These are phyloP conservation scores for Alternaria atra DNA, from an alignment of 2,329 filamentous ascomycete genomes.

Conservation along the genomic window DNA sequence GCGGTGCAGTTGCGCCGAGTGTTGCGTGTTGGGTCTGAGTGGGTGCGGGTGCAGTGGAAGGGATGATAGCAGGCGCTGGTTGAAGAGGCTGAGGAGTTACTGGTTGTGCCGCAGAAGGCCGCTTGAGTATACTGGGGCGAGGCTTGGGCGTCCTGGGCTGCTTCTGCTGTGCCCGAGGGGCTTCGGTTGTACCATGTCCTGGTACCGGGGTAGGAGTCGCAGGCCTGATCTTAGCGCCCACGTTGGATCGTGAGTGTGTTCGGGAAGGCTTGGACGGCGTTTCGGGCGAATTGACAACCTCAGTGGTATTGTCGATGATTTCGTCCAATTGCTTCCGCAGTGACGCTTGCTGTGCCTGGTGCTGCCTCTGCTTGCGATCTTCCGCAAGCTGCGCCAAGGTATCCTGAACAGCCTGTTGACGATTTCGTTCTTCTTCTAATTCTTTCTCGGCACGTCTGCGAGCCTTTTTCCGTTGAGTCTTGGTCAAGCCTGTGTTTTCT, in stretches of 20 bases:
- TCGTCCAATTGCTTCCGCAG: conserved; percentile 4
- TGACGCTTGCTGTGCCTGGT: neutral
- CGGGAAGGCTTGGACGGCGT: conserved; percentile 14
- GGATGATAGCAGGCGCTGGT: neutral
- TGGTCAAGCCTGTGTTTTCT: conserved; percentile 23
- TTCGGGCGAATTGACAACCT: conserved; percentile 1
- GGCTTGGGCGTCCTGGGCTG: conserved; percentile 23
- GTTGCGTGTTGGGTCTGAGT: conserved; percentile 13
- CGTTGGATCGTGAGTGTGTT: conserved; percentile 36
- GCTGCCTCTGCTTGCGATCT: conserved; percentile 13
- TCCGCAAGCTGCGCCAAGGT: conserved; percentile 13
- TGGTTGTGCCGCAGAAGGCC: conserved; percentile 20
- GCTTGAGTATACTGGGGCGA: conserved; percentile 18
- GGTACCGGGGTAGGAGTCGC: conserved; percentile 19
- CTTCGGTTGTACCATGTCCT: neutral
- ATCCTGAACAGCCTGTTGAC: conserved; percentile 19
- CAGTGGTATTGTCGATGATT: neutral
- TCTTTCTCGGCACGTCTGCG: conserved; percentile 38
- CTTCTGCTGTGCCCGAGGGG: conserved; percentile 15
- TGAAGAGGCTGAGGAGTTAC: conserved; percentile 12
- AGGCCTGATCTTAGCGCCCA: conserved; percentile 40
- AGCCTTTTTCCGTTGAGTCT: conserved; percentile 39
- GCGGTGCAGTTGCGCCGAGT: conserved; percentile 19
- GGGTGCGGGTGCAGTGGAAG: neutral
- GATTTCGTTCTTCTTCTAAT: conserved; percentile 18